Evolutionary conservation across 179 eudicot genomes (phyloP).

Genomic region (Carnegiea gigantea): DNA sequence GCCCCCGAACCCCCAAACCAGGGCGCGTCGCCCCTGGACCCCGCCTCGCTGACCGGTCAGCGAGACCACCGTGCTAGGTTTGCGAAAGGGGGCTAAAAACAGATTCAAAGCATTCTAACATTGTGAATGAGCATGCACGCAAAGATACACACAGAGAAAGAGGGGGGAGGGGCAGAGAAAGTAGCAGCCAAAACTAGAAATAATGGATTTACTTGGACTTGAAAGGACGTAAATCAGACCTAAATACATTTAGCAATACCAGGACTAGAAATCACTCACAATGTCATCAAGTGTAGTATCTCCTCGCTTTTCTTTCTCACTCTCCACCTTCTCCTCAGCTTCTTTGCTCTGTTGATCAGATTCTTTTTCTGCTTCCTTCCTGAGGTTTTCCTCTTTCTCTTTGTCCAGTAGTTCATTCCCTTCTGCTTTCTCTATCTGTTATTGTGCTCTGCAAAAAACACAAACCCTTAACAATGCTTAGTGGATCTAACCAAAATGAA

Average conservation of each 20-base stretch:
- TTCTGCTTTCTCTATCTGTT: slow-evolving; percentile 89
- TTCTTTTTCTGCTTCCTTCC: slow-evolving; percentile 53
- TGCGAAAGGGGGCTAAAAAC: too few species aligned
- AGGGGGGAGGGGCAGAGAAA: too few species aligned
- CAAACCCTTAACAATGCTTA: neutral
- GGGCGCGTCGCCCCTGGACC: too few species aligned
- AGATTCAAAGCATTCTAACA: too few species aligned
- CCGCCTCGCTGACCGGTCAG: too few species aligned
- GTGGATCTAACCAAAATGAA: neutral
- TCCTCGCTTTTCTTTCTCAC: slow-evolving; percentile 32
- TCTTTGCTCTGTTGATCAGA: slow-evolving; percentile 38
- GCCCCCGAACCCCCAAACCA: too few species aligned
- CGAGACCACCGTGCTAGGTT: too few species aligned
- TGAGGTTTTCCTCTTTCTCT: slow-evolving; percentile 80
- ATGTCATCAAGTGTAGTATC: slow-evolving; percentile 35
- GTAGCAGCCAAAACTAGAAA: neutral
- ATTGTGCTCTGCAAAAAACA: slow-evolving; percentile 56
- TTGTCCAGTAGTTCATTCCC: slow-evolving; percentile 81
- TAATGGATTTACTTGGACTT: neutral
- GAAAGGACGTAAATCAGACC: neutral
- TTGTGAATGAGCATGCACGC: too few species aligned
- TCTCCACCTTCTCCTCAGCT: slow-evolving; percentile 39
- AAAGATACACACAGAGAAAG: too few species aligned
- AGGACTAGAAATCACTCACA: slow-evolving; percentile 40
- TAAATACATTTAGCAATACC: slow-evolving; percentile 37